Conservation (phyloP, 495 filamentous ascomycete genomes). For the Aspergillus heteromorphus region DNA sequence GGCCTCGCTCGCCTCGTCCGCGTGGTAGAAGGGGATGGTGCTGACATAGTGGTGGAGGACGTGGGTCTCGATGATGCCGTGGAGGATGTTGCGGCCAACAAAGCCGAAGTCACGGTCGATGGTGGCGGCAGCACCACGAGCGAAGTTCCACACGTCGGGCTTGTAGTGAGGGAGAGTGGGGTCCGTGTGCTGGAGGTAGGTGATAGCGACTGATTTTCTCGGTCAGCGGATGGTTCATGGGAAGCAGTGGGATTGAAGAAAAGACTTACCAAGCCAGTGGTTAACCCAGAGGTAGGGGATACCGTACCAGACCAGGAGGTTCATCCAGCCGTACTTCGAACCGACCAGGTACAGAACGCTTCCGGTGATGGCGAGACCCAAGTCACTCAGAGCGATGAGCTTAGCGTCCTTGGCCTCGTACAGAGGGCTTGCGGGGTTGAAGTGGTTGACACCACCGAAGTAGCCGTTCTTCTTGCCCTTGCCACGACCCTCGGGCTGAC, state of each 20-base stretch:
- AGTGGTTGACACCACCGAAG: constrained; percentile 85
- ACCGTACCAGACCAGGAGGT: constrained; percentile 89
- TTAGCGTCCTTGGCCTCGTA: constrained; percentile 87
- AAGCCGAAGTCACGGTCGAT: constrained; percentile 59
- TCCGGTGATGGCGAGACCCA: constrained; percentile 61
- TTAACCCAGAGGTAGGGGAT: constrained; percentile 97
- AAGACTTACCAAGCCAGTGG: constrained; percentile 69
- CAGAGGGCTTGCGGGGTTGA: constrained; percentile 78
- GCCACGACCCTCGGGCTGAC: constrained; percentile 78
- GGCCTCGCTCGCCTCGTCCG: constrained; percentile 55
- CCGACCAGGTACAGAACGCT: constrained; percentile 54
- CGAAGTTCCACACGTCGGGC: constrained; percentile 51
- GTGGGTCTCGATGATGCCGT: constrained; percentile 59
- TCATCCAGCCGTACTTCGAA: constrained; percentile 74
- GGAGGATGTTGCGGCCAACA: constrained; percentile 52
- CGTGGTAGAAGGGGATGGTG: constrained; percentile 58
- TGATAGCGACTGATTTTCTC: constrained; percentile 47
- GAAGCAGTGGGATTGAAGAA: background rate
- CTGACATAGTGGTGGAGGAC: constrained; percentile 58
- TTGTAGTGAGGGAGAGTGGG: constrained; percentile 54
- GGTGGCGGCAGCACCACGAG: constrained; percentile 53
- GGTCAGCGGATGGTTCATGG: background rate
- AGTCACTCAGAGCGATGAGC: constrained; percentile 76
- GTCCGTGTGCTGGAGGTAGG: constrained; percentile 58
- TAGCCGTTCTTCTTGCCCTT: constrained; percentile 84